phyloP scores from a whole-genome alignment of 2,329 filamentous ascomycete species.

The Exserohilum turcica region DNA sequence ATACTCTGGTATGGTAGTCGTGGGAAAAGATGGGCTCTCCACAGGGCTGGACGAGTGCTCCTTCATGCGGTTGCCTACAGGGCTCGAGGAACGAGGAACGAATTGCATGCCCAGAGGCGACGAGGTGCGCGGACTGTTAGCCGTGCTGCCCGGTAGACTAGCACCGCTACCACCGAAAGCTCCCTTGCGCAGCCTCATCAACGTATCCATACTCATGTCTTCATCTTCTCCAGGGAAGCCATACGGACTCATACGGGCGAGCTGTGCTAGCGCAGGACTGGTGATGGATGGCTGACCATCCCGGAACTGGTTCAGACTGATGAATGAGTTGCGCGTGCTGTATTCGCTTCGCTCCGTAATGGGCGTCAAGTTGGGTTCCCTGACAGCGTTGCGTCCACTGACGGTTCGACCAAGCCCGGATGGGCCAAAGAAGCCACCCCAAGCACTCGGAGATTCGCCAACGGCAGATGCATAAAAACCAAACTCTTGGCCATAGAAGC shows the following conservation, averaged over 20 bases:
- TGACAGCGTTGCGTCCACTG: constrained; percentile 67
- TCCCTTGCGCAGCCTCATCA: constrained; percentile 73
- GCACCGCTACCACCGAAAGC: constrained; percentile 83
- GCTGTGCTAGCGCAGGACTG: constrained; percentile 76
- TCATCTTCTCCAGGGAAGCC: constrained; percentile 60
- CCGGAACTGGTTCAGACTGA: constrained; percentile 66
- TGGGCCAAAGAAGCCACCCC: constrained; percentile 88
- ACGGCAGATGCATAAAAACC: constrained; percentile 79
- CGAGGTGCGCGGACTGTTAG: constrained; percentile 45
- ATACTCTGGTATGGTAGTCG: constrained; percentile 20
- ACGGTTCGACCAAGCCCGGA: constrained; percentile 69
- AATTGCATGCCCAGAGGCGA: constrained; percentile 48
- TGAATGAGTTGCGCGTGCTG: constrained; percentile 89
- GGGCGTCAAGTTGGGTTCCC: constrained; percentile 90
- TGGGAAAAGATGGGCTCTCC: constrained; percentile 35
- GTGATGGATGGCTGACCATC: constrained; percentile 60
- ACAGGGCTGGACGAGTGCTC: constrained; percentile 30
- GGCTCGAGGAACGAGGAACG: constrained; percentile 34
- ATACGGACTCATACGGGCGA: constrained; percentile 64
- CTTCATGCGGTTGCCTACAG: constrained; percentile 37
- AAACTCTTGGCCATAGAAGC: constrained; percentile 95
- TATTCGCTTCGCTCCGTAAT: constrained; percentile 97
- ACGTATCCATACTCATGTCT: constrained; percentile 73
- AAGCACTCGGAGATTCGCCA: constrained; percentile 65
- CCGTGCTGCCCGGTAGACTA: constrained; percentile 63